Percentiles rank a stretch among this genome's conserved stretches.
phyloP scores from a whole-genome alignment of 257 asterid species.

The Nicotiana benthamiana region DNA sequence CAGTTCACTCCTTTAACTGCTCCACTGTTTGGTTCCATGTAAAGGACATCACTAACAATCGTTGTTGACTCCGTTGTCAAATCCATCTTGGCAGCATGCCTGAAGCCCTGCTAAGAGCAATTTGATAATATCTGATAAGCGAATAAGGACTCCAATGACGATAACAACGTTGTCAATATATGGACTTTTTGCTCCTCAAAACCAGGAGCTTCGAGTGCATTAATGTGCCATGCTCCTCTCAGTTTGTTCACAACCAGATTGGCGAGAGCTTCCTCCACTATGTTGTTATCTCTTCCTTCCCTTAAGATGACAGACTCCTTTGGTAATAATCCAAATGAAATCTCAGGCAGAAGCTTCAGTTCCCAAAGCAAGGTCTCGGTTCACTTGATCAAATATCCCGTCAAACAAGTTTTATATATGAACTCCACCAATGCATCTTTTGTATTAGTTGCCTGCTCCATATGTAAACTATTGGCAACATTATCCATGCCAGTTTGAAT shows the following conservation, averaged over 20 bases:
- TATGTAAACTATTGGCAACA: slow-evolving; percentile 43
- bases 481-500: slow-evolving; percentile 66
- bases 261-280: slow-evolving; percentile 22
- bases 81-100: neutral
- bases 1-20: neutral
- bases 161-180: slow-evolving; percentile 31
- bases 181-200: slow-evolving; percentile 28
- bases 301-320: too few relatives aligned
- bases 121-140: neutral
- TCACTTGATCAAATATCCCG: neutral
- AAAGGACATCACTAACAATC: neutral
- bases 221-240: slow-evolving; percentile 28
- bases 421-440: too few relatives aligned
- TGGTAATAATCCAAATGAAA: too few relatives aligned
- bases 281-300: too few relatives aligned
- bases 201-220: slow-evolving; percentile 36
- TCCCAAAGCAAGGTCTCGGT: neutral
- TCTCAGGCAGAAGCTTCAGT: neutral
- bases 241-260: slow-evolving; percentile 34
- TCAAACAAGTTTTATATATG: neutral
- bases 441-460: slow-evolving; percentile 45
- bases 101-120: neutral
- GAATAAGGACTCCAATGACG: slow-evolving; percentile 14
- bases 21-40: neutral
- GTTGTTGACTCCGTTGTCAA: neutral